Evolutionary conservation across 2,329 filamentous ascomycete genomes (phyloP), one percentile per base, ranked within the genome.

Genomic region (Tolypocladium ovalisporum): DNA sequence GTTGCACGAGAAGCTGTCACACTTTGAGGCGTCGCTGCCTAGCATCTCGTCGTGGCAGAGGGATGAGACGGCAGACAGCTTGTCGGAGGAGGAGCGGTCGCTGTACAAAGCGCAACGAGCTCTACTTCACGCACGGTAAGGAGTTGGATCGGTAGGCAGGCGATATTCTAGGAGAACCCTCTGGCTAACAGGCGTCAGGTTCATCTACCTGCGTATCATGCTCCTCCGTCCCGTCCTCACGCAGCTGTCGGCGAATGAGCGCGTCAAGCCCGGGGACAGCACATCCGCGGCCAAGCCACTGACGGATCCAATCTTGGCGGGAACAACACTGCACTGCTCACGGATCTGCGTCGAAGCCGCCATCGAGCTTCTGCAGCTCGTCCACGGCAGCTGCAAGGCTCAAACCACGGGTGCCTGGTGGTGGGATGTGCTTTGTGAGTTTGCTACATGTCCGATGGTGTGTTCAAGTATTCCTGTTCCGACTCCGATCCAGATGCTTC

Each of bases 391-490:
- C 4, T 67, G 68, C 40, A 54, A 57, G 42, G 66, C 66, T 1
- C 59, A 65, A 1, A 42, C 61, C 1, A 65, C 66, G 3, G 69
- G 68, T 27, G 62, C 66, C 4, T 72, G 70, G 71, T 73, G 71
- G 71, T 73, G 72, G 58, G 73, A 73, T 56, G 69, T 67, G 12
- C 71, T 73, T 19, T 74, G 71, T 72, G 64, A 40, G 69, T 63
- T 42, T 12, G 10, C n/a, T n/a, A 3, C 4, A n/a, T 8, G 4
- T 42, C n/a, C 4, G 12, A 22, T 12, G 7, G 5, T 42, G n/a
- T 22, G 9, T 42, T 5, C 4, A 13, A 10, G n/a, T 5, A 3
- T 4, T 10, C 40, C 10, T 27, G n/a, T 24, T n/a, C 40, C 27
- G 9, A 27, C 40, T 5, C 1, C 4, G 22, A 15, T 4, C 15